These are phyloP conservation scores for Hanseniaspora taiwanica DNA, from an alignment of 805 yeast species.

Conservation along the genomic window DNA sequence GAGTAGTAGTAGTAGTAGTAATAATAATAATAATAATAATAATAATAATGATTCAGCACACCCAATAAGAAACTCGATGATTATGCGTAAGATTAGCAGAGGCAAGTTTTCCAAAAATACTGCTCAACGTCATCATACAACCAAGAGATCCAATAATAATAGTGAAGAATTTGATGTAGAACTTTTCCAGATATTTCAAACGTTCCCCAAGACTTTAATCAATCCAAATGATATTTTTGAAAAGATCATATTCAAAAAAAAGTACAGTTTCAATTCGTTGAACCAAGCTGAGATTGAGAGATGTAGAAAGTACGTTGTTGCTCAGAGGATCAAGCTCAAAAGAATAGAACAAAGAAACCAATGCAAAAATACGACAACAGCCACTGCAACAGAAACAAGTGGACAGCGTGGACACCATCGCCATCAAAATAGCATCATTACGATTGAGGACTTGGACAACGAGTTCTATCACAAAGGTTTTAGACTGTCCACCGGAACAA, in stretches of 20 bases:
- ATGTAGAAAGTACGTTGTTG: conserved; percentile 66
- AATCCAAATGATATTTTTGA: conserved; percentile 63
- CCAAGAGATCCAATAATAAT: not conserved
- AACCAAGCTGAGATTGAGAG: conserved; percentile 73
- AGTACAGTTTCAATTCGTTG: conserved; percentile 57
- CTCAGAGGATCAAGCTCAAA: conserved; percentile 35
- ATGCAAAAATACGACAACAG: conserved; percentile 1
- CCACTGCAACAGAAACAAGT: not conserved
- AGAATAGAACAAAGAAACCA: no score
- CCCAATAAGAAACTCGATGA: not conserved
- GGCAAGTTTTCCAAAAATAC: not conserved
- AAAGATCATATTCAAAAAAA: conserved; percentile 53
- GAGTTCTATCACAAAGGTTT: not conserved
- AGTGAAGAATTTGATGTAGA: conserved; percentile 38
- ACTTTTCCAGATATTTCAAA: conserved; percentile 75
- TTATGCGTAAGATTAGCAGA: not conserved
- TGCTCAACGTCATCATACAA: no score
- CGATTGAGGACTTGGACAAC: not conserved
- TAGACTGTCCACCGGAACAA: not conserved
- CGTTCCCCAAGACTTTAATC: conserved; percentile 55
- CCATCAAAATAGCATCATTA: not conserved
- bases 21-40: not conserved
- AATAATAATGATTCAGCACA: not conserved
- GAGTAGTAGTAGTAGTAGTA: no score
- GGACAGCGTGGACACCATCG: not conserved